Conservation (phyloP, 1,284 basidiomycete genomes). For the Ganoderma lingzhi region DNA sequence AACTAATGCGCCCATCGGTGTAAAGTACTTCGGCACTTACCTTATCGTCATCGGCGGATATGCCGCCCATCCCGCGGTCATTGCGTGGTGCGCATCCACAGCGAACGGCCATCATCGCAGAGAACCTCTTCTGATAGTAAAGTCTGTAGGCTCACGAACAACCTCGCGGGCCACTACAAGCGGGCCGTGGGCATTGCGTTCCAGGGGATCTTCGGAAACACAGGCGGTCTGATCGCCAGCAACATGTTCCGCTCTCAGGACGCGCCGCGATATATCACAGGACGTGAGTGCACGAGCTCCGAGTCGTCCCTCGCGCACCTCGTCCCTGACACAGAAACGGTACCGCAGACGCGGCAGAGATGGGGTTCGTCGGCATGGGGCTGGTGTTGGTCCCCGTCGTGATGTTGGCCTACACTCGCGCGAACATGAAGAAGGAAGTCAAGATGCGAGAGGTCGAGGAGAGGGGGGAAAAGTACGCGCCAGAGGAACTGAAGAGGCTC, state of each 20-base stretch:
- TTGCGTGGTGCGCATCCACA: slow-evolving; percentile 56
- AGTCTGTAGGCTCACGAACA: slow-evolving; percentile 58
- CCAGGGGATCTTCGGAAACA: slow-evolving; percentile 70
- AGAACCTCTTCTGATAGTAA: too few species aligned
- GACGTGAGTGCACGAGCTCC: slow-evolving; percentile 52
- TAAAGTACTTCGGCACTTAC: slow-evolving; percentile 74
- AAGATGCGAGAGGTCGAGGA: slow-evolving; percentile 26
- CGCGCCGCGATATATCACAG: slow-evolving; percentile 65
- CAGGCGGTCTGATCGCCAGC: slow-evolving; percentile 60
- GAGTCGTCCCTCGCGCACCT: background rate
- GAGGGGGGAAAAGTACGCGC: slow-evolving; percentile 23
- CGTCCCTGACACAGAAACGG: background rate
- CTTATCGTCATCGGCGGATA: slow-evolving; percentile 66
- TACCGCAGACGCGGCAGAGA: slow-evolving; percentile 61
- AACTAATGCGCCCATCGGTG: slow-evolving; percentile 51
- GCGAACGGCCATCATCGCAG: too few species aligned
- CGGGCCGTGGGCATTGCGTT: slow-evolving; percentile 68
- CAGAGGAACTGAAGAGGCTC: slow-evolving; percentile 54
- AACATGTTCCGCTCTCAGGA: slow-evolving; percentile 69
- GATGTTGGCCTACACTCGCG: slow-evolving; percentile 57
- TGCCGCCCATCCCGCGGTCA: slow-evolving; percentile 63
- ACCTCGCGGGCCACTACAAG: slow-evolving; percentile 70
- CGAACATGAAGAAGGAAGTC: slow-evolving; percentile 53
- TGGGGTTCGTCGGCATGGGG: slow-evolving; percentile 73
- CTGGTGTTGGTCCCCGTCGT: slow-evolving; percentile 59